Evolutionary conservation across 2,329 filamentous ascomycete species (phyloP), one percentile per base, ranked within the genome.

Genomic region (Hypoxylon sp.): DNA sequence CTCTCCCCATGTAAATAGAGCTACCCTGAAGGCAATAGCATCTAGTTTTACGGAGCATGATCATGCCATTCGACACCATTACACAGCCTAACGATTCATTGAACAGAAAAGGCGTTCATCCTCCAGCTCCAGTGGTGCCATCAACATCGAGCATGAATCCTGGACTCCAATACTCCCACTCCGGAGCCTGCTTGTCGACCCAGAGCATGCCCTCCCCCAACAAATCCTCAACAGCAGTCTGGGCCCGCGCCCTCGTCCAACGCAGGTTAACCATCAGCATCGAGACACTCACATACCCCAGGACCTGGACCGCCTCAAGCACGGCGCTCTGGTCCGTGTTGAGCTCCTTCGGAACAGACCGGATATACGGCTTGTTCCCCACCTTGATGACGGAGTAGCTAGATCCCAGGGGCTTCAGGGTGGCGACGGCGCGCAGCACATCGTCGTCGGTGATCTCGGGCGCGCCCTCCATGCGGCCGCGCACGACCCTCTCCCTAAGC

Each of bases 101-200:
- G 8, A 27, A 7, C 27, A 17, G 22, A 11, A 1, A 17, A 1
- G 42, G 1, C 5, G n/a, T 44, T 76, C 72, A 76, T 68, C 72
- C 68, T 35, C 61, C 68, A 14, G 60, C 50, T n/a, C 55, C 70
- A 60, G 51, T 64, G 25, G 69, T 58, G 22, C 56, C 64, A 75
- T 73, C 72, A 7, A 64, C 70, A 50, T 75, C 75, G 63, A 76
- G 66, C 67, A 79, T 93, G 68, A 92, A 93, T 0, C 91, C 90
- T 0, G 93, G 93, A 66, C 90, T 93, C 96, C 96, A 99, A 76
- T 98, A 99, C 81, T 98, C 95, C 80, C 91, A 94, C 82, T 98
- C 95, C 7, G 88, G 85, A 8, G 83, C 90, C 82, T 98, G 94
- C 72, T 89, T 89, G 80, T 99, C 96, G 5, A 98, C 90, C 96